phyloP scores from a whole-genome alignment of 371 early-diverging fungal species.

The Mucor racemosus region DNA sequence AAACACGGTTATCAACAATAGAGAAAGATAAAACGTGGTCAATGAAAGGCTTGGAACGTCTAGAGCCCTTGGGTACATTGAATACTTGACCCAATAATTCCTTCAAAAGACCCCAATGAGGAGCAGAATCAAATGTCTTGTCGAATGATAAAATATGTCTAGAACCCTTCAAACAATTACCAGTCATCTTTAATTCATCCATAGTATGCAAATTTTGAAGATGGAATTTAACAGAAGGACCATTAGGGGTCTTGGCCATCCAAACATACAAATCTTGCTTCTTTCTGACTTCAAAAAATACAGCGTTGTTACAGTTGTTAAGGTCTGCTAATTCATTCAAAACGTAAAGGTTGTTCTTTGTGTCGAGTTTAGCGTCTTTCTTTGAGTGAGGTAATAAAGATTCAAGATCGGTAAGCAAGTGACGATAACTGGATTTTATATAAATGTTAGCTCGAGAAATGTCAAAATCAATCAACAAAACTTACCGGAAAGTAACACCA shows the following conservation, averaged over 20 bases:
- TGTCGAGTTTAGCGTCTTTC: constrained; percentile 92
- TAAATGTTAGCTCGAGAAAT: background rate
- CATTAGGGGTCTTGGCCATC: constrained; percentile 94
- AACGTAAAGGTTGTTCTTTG: constrained; percentile 85
- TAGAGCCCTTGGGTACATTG: constrained; percentile 85
- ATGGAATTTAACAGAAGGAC: constrained; percentile 94
- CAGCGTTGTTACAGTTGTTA: constrained; percentile 95
- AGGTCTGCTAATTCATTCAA: constrained; percentile 96
- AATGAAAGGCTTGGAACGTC: constrained; percentile 94
- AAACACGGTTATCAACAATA: constrained; percentile 88
- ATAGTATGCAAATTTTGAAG: constrained; percentile 97
- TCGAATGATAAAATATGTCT: constrained; percentile 95
- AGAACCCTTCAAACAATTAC: constrained; percentile 97
- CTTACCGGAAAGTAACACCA: constrained; percentile 87
- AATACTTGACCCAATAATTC: constrained; percentile 91
- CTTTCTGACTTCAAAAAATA: constrained; percentile 95
- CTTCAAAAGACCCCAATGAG: constrained; percentile 86
- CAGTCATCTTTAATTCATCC: constrained; percentile 97
- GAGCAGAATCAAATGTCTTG: constrained; percentile 83
- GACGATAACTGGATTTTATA: constrained; percentile 74
- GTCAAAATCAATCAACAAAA: background rate
- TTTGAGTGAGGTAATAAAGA: constrained; percentile 92
- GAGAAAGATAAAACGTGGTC: constrained; percentile 94
- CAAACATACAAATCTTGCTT: constrained; percentile 94
- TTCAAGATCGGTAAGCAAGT: constrained; percentile 88